Percentiles rank a stretch among this genome's conserved stretches.
phyloP scores from a whole-genome alignment of 2,329 filamentous ascomycete species.

The Colletotrichum acutatum region DNA sequence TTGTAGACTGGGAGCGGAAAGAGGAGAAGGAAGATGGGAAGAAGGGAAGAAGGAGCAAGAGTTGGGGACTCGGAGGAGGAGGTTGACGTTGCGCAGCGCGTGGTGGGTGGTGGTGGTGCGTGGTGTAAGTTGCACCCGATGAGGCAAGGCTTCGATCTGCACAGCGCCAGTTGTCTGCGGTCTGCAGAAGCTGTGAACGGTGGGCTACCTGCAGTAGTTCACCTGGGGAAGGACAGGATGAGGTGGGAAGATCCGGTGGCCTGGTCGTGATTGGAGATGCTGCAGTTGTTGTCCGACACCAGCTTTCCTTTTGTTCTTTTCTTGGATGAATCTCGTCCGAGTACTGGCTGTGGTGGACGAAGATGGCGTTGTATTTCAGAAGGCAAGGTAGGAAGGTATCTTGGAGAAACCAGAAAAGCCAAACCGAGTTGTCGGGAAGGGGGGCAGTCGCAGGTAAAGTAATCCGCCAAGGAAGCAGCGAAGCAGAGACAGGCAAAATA shows the following conservation, averaged over 20 bases:
- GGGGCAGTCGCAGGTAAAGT: constrained; percentile 3
- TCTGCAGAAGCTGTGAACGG: neutral
- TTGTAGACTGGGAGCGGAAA: no score
- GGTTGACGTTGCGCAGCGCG: neutral
- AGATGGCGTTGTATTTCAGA: neutral
- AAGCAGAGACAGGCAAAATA: neutral
- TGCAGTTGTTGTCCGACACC: neutral
- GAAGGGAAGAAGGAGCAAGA: neutral
- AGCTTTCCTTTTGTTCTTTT: neutral
- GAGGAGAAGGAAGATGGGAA: neutral
- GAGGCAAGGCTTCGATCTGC: constrained; percentile 8
- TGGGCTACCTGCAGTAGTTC: neutral
- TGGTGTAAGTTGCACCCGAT: constrained; percentile 20
- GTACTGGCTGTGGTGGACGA: neutral
- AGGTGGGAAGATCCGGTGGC: neutral
- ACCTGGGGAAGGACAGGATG: neutral
- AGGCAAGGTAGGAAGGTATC: neutral
- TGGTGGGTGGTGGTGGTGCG: no score
- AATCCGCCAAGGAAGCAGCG: neutral
- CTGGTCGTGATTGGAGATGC: neutral
- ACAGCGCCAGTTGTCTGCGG: neutral
- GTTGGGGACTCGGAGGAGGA: neutral
- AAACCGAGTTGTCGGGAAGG: constrained; percentile 4
- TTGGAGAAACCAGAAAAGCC: neutral
- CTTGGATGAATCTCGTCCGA: neutral